phyloP scores from a whole-genome alignment of 768 basidiomycete genomes.

The Termitomyces sp. region DNA sequence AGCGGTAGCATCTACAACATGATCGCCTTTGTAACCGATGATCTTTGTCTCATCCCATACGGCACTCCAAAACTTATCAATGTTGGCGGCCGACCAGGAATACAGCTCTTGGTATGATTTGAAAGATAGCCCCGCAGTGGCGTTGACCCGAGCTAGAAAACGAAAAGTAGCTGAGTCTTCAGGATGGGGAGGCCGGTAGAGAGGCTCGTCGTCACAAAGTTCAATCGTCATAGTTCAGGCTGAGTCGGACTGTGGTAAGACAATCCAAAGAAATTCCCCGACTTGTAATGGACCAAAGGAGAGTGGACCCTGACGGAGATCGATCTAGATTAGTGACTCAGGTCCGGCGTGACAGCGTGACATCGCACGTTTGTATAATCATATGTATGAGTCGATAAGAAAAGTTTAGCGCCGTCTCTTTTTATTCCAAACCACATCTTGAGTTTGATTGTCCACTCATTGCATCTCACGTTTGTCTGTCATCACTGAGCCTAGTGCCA shows the following conservation, averaged over 20 bases:
- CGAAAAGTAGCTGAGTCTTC: constrained; percentile 44
- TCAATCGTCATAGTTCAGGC: constrained; percentile 11
- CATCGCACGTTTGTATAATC: constrained; percentile 26
- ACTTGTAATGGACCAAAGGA: constrained; percentile 4
- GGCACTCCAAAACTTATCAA: constrained; percentile 65
- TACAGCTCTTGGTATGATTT: constrained; percentile 63
- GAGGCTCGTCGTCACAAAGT: constrained; percentile 25
- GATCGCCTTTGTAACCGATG: constrained; percentile 59
- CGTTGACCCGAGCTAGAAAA: constrained; percentile 53
- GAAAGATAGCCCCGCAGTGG: constrained; percentile 41
- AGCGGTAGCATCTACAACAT: constrained; percentile 56
- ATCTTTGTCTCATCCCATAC: constrained; percentile 72
- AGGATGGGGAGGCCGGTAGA: constrained; percentile 43
- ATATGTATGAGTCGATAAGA: constrained; percentile 16
- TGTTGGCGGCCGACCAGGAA: constrained; percentile 58
- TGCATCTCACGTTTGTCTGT: constrained; percentile 31
- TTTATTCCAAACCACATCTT: constrained; percentile 7
- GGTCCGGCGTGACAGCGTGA: constrained; percentile 16
- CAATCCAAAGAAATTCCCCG: constrained; percentile 5
- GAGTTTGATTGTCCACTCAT: constrained; percentile 9
- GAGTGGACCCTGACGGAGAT: constrained; percentile 4
- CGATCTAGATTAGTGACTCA: constrained; percentile 7
- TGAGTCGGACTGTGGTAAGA: constrained; percentile 2
- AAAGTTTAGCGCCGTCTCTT: constrained; percentile 9
- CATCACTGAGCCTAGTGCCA: constrained; percentile 16